Evolutionary conservation across 352 stramenopile species (phyloP).

Genomic region (Phytopythium mirpurense): DNA sequence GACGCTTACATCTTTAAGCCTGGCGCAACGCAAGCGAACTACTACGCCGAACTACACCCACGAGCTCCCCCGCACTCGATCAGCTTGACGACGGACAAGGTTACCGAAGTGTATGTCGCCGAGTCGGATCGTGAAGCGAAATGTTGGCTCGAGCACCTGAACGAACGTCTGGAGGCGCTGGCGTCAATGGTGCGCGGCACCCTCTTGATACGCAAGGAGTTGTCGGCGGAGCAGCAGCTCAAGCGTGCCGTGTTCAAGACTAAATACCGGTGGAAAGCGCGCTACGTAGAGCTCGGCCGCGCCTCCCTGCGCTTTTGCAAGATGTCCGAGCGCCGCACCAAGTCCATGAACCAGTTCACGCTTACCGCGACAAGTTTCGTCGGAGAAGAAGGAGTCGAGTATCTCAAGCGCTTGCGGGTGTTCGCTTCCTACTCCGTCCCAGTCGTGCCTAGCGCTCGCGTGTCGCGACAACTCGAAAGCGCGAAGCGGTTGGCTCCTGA

Average conservation of each 20-base stretch:
- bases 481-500: not conserved
- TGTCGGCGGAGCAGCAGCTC: slow-evolving; percentile 36
- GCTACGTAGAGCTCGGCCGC: slow-evolving; percentile 51
- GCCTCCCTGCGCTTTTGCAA: slow-evolving; percentile 54
- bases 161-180: slow-evolving; percentile 44
- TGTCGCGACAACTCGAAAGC: slow-evolving; percentile 17
- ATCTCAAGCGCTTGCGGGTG: slow-evolving; percentile 31
- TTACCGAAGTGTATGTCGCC: slow-evolving; percentile 53
- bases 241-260: slow-evolving; percentile 47
- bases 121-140: slow-evolving; percentile 38
- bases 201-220: slow-evolving; percentile 52
- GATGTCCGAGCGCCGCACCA: slow-evolving; percentile 27
- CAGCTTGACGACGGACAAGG: slow-evolving; percentile 58
- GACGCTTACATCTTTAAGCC: slow-evolving; percentile 47
- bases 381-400: slow-evolving; percentile 51
- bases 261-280: slow-evolving; percentile 63
- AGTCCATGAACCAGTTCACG: slow-evolving; percentile 65
- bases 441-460: slow-evolving; percentile 13
- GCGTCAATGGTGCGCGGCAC: slow-evolving; percentile 41
- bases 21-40: slow-evolving; percentile 31
- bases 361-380: slow-evolving; percentile 50
- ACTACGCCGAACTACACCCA: slow-evolving; percentile 64
- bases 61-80: slow-evolving; percentile 49
- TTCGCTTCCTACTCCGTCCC: slow-evolving; percentile 38
- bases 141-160: slow-evolving; percentile 42